Evolutionary conservation across 192 early-diverging fungal genomes (phyloP), one percentile per base, ranked within the genome.

Genomic region (Backusella luteola): DNA sequence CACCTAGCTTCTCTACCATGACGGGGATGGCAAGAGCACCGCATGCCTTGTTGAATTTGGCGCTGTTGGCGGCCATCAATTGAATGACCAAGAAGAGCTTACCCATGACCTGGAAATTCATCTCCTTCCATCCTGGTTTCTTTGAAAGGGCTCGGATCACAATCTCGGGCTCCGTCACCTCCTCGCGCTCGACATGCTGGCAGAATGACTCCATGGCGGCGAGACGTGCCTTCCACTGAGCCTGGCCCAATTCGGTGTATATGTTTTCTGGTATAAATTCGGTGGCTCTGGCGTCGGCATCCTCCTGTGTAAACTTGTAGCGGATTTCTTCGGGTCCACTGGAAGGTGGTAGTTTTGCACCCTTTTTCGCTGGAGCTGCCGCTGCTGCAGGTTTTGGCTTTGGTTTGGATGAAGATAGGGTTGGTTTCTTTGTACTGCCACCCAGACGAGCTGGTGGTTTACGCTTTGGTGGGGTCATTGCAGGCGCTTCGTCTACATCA

Each of bases 61-160:
- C 80, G 21, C 84, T 69, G 6, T 88, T 80, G 34, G 85, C 84
- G 21, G 94, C 90, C 73, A 95, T 85, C 41, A 89, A 83, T 73
- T 94, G 88, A 72, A 97, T 90, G 1, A 92, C 83, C 73, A 91
- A 88, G 80, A 94, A 91, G 69, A 95, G 85, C 15, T 90, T 92
- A 6, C 87, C 83, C 68, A 88, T 92, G 36, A 97, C 90, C 75
- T 99, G 97, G 80, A 98, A 98, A 84, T 99, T 99, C 86, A 89
- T 95, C 79, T 99, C 98, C 82, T 98, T 98, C 94, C 94, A 97
- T 4, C 97, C 96, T 0, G 96, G 96, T 35, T 94, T 95, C 53
- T 93, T 92, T 9, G 87, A 81, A 32, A 99, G 80, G 69, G 90
- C 88, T 23, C 94, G 89, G 7, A 94, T 87, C 34, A 99, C 84